A percentile compares a stretch with the other conserved stretches of the same genome.
phyloP scores from a whole-genome alignment of 257 asterid species.

The Handroanthus guayacan region DNA sequence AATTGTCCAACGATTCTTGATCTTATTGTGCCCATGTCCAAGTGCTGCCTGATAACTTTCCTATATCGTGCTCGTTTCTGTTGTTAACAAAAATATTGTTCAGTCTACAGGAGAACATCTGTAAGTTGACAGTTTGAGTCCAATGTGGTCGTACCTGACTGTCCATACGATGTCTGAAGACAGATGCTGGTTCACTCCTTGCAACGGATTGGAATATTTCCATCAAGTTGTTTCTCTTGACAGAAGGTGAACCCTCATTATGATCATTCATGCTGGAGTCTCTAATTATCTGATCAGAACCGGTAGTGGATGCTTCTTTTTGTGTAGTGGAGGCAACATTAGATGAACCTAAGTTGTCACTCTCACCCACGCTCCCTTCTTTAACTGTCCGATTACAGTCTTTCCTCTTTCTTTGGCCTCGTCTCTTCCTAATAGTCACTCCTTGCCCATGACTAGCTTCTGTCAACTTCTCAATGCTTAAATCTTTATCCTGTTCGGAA shows the following conservation, averaged over 20 bases:
- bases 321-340: slow-evolving; percentile 48
- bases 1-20: slow-evolving; percentile 58
- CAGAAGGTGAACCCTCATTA: slow-evolving; percentile 36
- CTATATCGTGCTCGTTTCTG: slow-evolving; percentile 93
- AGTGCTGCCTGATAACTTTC: slow-evolving; percentile 68
- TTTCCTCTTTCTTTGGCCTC: slow-evolving; percentile 83
- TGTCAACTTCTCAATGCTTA: slow-evolving; percentile 32
- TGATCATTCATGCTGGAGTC: slow-evolving; percentile 37
- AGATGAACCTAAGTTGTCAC: slow-evolving; percentile 65
- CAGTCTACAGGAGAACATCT: not conserved
- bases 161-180: slow-evolving; percentile 89
- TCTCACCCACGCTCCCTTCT: slow-evolving; percentile 68
- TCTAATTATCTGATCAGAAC: slow-evolving; percentile 37
- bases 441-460: slow-evolving; percentile 43
- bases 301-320: slow-evolving; percentile 56
- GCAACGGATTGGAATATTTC: slow-evolving; percentile 64
- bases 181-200: slow-evolving; percentile 65
- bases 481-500: slow-evolving; percentile 44
- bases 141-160: slow-evolving; percentile 63
- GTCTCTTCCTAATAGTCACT: slow-evolving; percentile 65
- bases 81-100: slow-evolving; percentile 14
- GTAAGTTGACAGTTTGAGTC: not conserved
- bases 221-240: slow-evolving; percentile 47
- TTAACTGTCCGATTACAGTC: slow-evolving; percentile 51
- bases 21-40: slow-evolving; percentile 75